Evolutionary conservation across 2,329 filamentous ascomycete genomes (phyloP), one percentile per base, ranked within the genome.

Genomic region (Colletotrichum tropicale): DNA sequence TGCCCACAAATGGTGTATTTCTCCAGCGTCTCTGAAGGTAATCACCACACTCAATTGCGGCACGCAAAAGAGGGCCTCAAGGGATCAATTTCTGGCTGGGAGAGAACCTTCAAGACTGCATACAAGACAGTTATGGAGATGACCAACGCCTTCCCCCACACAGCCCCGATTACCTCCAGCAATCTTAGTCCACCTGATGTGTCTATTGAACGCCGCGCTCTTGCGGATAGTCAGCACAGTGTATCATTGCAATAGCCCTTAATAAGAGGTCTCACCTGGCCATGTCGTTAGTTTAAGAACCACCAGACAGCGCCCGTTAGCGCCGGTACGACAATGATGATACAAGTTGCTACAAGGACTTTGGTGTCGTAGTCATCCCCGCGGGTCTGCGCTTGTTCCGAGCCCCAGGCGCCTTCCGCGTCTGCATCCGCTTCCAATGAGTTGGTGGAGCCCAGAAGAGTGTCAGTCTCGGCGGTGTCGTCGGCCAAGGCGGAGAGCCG

Each of bases 221-320:
- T n/a, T 43, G 18, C 38, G 38, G 38, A 43, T 43, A n/a, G 9
- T 43, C 38, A 43, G 38, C 38, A 43, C 9, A 43, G 18, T n/a
- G 3, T n/a, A 2, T 0, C 38, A 43, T 6, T 43, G 3, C 9
- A 12, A n/a, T 1, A 43, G 9, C 5, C 0, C 36, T 38, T 5
- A 38, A 6, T n/a, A 43, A 6, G 9, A 43, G 0, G 3, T n/a
- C 38, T 43, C 38, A 43, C 38, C 5, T 43, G 38, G 38, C 1
- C 1, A 6, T 43, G 18, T 0, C 18, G 3, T n/a, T 6, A 43
- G 38, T 43, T 43, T 2, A 43, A 12, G 38, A 43, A 43, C 38
- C 38, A 43, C 38, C 38, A 43, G 0, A 43, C 0, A 0, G 38
- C 38, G 6, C 38, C 38, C 38, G 38, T 43, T 4, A 43, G 9